Evolutionary conservation across 257 asterid species (phyloP).

Genomic region (Eucommia ulmoides): DNA sequence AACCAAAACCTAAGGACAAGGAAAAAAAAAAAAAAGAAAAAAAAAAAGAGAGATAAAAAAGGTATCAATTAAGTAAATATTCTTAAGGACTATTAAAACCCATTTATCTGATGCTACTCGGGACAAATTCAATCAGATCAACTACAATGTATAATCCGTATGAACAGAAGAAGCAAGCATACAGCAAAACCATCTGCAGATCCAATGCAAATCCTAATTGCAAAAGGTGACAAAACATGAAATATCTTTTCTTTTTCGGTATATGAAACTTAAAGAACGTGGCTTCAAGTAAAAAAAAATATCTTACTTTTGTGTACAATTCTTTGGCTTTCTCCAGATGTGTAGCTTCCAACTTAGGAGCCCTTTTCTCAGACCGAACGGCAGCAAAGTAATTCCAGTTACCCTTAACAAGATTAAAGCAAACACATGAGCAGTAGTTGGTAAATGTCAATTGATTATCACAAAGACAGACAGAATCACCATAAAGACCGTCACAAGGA

Average conservation of each 20-base stretch:
- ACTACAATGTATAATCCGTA: no score
- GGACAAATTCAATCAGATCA: no score
- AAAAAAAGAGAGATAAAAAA: background rate
- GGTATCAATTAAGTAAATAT: no score
- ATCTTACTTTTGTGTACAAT: slow-evolving; percentile 72
- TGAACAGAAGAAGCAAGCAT: no score
- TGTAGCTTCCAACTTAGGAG: slow-evolving; percentile 89
- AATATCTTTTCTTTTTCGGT: no score
- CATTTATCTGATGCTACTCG: no score
- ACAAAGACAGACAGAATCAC: no score
- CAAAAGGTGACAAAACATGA: no score
- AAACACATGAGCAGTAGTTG: slow-evolving; percentile 15
- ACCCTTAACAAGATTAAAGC: slow-evolving; percentile 41
- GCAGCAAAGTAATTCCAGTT: slow-evolving; percentile 85
- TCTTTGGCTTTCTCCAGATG: slow-evolving; percentile 98
- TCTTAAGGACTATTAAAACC: no score
- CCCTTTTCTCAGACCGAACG: slow-evolving; percentile 74
- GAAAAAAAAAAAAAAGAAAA: background rate
- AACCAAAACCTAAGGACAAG: slow-evolving; percentile 46
- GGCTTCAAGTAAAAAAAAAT: slow-evolving; percentile 10
- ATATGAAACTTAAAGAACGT: no score
- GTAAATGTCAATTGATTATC: slow-evolving; percentile 7
- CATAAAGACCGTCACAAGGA: background rate
- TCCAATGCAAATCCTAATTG: no score
- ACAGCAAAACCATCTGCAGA: no score